phyloP scores from a whole-genome alignment of 163 green algal species.

The Scenedesmus sp. region DNA sequence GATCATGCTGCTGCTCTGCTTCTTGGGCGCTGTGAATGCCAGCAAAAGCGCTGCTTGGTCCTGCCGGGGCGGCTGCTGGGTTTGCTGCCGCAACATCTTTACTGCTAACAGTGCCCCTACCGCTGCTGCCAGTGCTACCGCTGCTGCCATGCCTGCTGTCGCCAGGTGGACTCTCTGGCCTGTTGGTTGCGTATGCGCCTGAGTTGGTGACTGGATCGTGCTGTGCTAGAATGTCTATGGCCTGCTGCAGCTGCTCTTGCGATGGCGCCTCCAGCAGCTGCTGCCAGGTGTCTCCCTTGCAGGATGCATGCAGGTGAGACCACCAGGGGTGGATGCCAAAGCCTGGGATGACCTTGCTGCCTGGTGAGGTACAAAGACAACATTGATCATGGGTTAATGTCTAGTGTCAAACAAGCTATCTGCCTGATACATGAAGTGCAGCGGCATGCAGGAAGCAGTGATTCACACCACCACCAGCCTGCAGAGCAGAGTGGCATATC shows the following conservation, averaged over 20 bases:
- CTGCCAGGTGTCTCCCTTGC: conserved; percentile 32
- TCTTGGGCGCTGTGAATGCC: conserved; percentile 7
- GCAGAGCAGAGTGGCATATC: too few relatives aligned
- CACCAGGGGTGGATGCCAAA: conserved; percentile 66
- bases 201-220: conserved; percentile 48
- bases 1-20: not conserved
- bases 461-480: too few relatives aligned
- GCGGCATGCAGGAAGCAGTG: too few relatives aligned
- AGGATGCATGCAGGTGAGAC: conserved; percentile 51
- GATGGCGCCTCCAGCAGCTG: conserved; percentile 41
- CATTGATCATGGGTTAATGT: too few relatives aligned
- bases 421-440: too few relatives aligned
- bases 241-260: conserved; percentile 16
- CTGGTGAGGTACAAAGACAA: not conserved
- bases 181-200: conserved; percentile 46
- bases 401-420: too few relatives aligned
- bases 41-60: not conserved
- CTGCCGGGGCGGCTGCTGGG: conserved; percentile 21
- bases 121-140: not conserved
- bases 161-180: conserved; percentile 5
- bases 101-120: not conserved
- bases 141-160: not conserved
- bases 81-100: not conserved
- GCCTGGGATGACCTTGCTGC: conserved; percentile 43
- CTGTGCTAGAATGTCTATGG: conserved; percentile 19